Conservation (phyloP, 768 basidiomycete species). For the Leccinum olivaceopallidum region DNA sequence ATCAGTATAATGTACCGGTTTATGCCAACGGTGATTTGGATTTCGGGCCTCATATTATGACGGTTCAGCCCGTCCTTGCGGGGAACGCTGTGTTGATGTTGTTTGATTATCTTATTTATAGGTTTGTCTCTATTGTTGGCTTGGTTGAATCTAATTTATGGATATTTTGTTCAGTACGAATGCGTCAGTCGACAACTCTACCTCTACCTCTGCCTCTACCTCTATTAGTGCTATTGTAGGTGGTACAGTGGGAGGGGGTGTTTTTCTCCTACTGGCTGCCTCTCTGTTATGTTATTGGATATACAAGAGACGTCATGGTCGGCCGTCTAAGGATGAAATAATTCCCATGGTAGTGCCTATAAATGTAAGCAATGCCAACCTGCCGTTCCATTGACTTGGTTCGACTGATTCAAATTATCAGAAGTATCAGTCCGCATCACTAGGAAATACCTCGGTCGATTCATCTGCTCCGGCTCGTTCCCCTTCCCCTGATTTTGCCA, state of each 20-base stretch:
- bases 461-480: background rate
- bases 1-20: slow-evolving; percentile 13
- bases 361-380: background rate
- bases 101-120: slow-evolving; percentile 24
- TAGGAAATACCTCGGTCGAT: background rate
- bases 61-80: slow-evolving; percentile 5
- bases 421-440: background rate
- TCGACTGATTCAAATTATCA: background rate
- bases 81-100: slow-evolving; percentile 7
- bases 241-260: slow-evolving; percentile 2
- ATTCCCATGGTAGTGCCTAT: background rate
- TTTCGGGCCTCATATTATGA: slow-evolving; percentile 11
- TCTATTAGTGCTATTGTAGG: slow-evolving; percentile 7
- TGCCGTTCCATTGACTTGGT: background rate
- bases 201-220: background rate
- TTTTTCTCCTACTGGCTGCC: background rate
- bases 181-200: background rate
- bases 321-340: background rate
- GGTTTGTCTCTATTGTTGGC: slow-evolving; percentile 4
- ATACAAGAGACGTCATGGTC: background rate
- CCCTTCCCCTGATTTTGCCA: background rate
- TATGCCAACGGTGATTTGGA: slow-evolving; percentile 11
- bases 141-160: background rate
- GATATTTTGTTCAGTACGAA: slow-evolving; percentile 4
- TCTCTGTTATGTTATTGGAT: background rate